Conservation (phyloP, 768 basidiomycete genomes). For the Auricularia sp. region DNA sequence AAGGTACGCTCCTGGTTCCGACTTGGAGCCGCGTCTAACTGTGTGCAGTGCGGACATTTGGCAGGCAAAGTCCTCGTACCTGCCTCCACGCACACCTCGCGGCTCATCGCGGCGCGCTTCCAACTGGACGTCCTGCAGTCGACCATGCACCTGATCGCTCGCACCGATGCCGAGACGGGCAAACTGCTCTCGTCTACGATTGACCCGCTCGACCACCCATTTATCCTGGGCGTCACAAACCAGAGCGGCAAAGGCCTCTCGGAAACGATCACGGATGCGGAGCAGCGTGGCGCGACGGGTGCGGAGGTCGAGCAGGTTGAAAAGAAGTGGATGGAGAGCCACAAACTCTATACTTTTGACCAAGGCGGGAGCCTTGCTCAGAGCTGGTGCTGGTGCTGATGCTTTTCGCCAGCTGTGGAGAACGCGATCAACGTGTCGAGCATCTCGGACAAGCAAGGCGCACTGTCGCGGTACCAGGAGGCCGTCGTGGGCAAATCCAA, state of each 20-base stretch:
- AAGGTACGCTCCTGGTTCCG: conserved; percentile 36
- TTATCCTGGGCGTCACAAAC: conserved; percentile 28
- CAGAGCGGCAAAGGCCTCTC: conserved; percentile 40
- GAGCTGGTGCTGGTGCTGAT: neutral
- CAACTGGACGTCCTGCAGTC: conserved; percentile 85
- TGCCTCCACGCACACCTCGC: conserved; percentile 73
- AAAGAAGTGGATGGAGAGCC: conserved; percentile 56
- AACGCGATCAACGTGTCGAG: conserved; percentile 41
- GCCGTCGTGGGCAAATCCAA: conserved; percentile 60
- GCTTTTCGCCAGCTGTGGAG: conserved; percentile 41
- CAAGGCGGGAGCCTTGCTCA: conserved; percentile 42
- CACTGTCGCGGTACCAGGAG: conserved; percentile 47
- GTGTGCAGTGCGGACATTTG: conserved; percentile 65
- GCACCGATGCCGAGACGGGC: conserved; percentile 85
- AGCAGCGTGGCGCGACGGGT: conserved; percentile 50
- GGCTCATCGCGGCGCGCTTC: conserved; percentile 77
- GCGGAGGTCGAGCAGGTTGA: conserved; percentile 66
- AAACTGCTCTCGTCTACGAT: conserved; percentile 77
- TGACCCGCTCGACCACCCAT: conserved; percentile 67
- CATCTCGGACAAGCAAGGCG: conserved; percentile 42
- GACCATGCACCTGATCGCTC: conserved; percentile 81
- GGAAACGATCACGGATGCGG: conserved; percentile 59
- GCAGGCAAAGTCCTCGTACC: conserved; percentile 91
- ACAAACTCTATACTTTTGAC: conserved; percentile 73
- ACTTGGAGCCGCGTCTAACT: conserved; percentile 6